Evolutionary conservation across 345 rosid genomes (phyloP).

Genomic region (Pistacia integerrima): DNA sequence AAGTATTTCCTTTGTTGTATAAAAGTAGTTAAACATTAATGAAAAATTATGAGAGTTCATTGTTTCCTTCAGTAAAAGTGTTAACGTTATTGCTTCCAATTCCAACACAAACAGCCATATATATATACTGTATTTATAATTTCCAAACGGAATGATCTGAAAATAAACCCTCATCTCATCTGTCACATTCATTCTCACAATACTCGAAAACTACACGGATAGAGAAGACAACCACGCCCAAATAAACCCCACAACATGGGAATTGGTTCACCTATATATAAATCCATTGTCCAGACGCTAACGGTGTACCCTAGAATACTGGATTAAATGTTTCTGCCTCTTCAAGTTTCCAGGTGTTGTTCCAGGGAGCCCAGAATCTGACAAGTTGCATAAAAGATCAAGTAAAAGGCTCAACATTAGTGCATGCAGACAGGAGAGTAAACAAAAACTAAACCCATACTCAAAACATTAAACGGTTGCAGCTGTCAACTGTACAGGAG

Average conservation of each 20-base stretch:
- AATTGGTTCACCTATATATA: neutral
- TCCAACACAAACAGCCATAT: too few relatives aligned
- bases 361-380: neutral
- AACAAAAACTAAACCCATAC: neutral
- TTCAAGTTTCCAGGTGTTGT: conserved; percentile 17
- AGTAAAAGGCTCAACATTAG: neutral
- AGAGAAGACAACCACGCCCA: neutral
- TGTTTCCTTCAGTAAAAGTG: too few relatives aligned
- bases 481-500: conserved; percentile 19
- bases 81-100: too few relatives aligned
- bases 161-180: too few relatives aligned
- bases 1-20: too few relatives aligned
- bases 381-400: neutral
- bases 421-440: neutral
- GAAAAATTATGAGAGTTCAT: too few relatives aligned
- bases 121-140: too few relatives aligned
- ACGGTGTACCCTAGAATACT: neutral
- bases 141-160: too few relatives aligned
- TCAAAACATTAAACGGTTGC: neutral
- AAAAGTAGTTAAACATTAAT: too few relatives aligned
- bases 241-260: neutral
- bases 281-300: neutral
- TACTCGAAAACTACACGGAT: neutral
- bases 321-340: neutral
- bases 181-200: neutral